phyloP scores from a whole-genome alignment of 257 asterid genomes.

The Gentiana dahurica region DNA sequence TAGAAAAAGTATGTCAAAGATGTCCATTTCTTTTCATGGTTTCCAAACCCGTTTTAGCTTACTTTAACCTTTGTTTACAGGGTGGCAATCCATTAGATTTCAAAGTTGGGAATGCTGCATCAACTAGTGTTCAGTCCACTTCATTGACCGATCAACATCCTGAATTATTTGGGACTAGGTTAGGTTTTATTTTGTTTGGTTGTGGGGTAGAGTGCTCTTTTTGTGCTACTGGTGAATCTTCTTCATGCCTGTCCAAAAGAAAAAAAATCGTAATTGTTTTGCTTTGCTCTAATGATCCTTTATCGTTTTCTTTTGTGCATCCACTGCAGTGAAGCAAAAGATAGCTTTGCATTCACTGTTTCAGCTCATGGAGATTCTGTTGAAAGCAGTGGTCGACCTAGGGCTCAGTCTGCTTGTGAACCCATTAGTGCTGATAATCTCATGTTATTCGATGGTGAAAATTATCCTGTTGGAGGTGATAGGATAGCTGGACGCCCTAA shows the following conservation, averaged over 20 bases:
- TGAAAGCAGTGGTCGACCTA: slow-evolving; percentile 86
- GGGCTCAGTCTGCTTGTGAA: slow-evolving; percentile 45
- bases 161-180: slow-evolving; percentile 61
- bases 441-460: slow-evolving; percentile 65
- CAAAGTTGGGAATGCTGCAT: slow-evolving; percentile 42
- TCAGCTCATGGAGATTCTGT: slow-evolving; percentile 88
- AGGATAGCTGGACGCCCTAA: slow-evolving; percentile 36
- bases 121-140: slow-evolving; percentile 72
- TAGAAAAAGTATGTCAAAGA: slow-evolving; percentile 56
- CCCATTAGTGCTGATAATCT: slow-evolving; percentile 90
- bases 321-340: slow-evolving; percentile 65
- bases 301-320: slow-evolving; percentile 6
- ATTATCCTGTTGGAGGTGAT: slow-evolving; percentile 47
- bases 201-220: slow-evolving; percentile 1
- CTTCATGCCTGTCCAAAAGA: too few species aligned
- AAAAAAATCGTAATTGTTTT: too few species aligned
- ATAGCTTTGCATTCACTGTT: slow-evolving; percentile 65
- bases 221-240: too few species aligned
- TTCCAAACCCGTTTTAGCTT: slow-evolving; percentile 14
- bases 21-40: slow-evolving; percentile 12
- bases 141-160: slow-evolving; percentile 60
- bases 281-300: neutral
- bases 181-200: slow-evolving; percentile 5
- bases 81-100: slow-evolving; percentile 87
- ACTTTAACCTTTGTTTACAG: slow-evolving; percentile 32